Conservation (phyloP, 768 basidiomycete species). For the Phanerochaete sordida region DNA sequence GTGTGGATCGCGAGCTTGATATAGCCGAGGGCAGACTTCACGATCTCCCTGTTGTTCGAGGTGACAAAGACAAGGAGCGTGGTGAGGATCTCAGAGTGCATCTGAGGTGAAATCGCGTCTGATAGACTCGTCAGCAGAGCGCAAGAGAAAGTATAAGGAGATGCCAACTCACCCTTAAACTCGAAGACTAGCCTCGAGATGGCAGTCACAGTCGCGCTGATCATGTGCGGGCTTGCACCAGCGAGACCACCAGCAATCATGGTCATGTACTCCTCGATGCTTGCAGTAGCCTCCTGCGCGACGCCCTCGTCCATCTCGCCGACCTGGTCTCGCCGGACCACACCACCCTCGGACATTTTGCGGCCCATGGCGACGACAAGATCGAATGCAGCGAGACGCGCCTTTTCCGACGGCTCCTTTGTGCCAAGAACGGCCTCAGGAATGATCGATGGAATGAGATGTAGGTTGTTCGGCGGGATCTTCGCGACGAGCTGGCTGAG, state of each 20-base stretch:
- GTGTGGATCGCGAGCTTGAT: slow-evolving; percentile 92
- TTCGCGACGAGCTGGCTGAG: slow-evolving; percentile 63
- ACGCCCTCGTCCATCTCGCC: slow-evolving; percentile 81
- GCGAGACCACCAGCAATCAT: slow-evolving; percentile 96
- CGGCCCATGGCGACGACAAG: slow-evolving; percentile 86
- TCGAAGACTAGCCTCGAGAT: slow-evolving; percentile 94
- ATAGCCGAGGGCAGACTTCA: slow-evolving; percentile 94
- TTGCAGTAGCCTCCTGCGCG: slow-evolving; percentile 52
- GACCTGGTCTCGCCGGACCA: slow-evolving; percentile 71
- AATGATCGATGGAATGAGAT: slow-evolving; percentile 83
- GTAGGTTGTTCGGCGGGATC: slow-evolving; percentile 68
- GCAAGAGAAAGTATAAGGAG: background rate
- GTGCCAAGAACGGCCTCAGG: slow-evolving; percentile 94
- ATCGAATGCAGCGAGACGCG: slow-evolving; percentile 86
- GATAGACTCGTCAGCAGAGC: background rate
- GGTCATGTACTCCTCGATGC: slow-evolving; percentile 88
- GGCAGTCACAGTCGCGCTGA: slow-evolving; percentile 93
- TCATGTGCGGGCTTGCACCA: slow-evolving; percentile 94
- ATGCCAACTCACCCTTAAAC: slow-evolving; percentile 68
- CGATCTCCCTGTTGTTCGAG: slow-evolving; percentile 94
- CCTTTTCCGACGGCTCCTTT: slow-evolving; percentile 95
- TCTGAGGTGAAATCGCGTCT: slow-evolving; percentile 68
- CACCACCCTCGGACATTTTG: slow-evolving; percentile 87
- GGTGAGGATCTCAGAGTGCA: slow-evolving; percentile 80
- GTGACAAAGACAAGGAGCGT: slow-evolving; percentile 89